Evolutionary conservation across 1,284 basidiomycete genomes (phyloP).

Genomic region (Pholiota adiposa): DNA sequence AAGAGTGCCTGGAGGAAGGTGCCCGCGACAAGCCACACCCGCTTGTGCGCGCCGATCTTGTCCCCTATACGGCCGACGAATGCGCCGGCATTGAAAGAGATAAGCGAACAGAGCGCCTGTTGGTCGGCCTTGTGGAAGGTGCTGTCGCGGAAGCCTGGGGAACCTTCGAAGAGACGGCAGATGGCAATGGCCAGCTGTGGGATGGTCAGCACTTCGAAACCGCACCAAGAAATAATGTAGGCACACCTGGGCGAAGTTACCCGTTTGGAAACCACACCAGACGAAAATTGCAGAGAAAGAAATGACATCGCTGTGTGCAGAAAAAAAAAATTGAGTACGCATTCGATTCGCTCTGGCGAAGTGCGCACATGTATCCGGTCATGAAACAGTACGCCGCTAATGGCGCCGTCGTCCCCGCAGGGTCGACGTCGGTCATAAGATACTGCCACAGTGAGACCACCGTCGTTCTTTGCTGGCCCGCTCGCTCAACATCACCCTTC

Average conservation of each 20-base stretch:
- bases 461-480: background rate
- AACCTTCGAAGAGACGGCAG: slow-evolving; percentile 60
- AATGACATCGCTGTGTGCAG: slow-evolving; percentile 60
- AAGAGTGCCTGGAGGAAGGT: slow-evolving; percentile 77
- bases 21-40: slow-evolving; percentile 75
- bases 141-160: slow-evolving; percentile 48
- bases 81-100: slow-evolving; percentile 76
- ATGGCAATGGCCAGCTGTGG: slow-evolving; percentile 39
- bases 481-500: slow-evolving; percentile 26
- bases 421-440: slow-evolving; percentile 62
- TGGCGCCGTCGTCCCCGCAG: slow-evolving; percentile 57
- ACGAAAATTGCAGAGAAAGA: slow-evolving; percentile 83
- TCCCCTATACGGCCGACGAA: slow-evolving; percentile 76
- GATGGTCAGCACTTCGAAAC: slow-evolving; percentile 1
- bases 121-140: slow-evolving; percentile 78
- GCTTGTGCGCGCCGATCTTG: slow-evolving; percentile 68
- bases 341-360: no score
- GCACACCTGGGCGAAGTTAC: slow-evolving; percentile 67
- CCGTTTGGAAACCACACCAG: slow-evolving; percentile 89
- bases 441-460: slow-evolving; percentile 36
- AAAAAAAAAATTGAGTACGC: slow-evolving; percentile 22
- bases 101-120: slow-evolving; percentile 79
- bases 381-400: slow-evolving; percentile 83
- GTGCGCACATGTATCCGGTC: slow-evolving; percentile 83
- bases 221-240: background rate